These are phyloP conservation scores for Ligustrum vulgare DNA, from an alignment of 257 asterid species.

Conservation along the genomic window DNA sequence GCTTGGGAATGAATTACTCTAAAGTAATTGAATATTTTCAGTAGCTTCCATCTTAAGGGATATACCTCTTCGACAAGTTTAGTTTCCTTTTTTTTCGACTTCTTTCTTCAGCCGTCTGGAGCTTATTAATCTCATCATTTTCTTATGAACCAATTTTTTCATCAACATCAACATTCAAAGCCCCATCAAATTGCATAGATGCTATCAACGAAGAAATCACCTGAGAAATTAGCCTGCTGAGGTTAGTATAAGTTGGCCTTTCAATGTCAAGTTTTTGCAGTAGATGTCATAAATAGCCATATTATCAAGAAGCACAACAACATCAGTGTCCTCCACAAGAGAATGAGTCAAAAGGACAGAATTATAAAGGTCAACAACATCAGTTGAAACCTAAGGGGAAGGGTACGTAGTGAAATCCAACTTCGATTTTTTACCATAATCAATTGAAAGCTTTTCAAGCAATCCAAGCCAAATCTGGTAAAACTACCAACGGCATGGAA, in stretches of 20 bases:
- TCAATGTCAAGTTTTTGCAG: slow-evolving; percentile 91
- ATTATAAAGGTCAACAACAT: slow-evolving; percentile 94
- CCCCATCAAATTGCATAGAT: slow-evolving; percentile 87
- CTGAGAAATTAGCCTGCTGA: slow-evolving; percentile 93
- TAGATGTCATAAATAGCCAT: slow-evolving; percentile 92
- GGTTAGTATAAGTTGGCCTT: slow-evolving; percentile 91
- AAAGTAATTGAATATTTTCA: too few relatives aligned
- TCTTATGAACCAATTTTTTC: too few relatives aligned
- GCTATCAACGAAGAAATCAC: slow-evolving; percentile 92
- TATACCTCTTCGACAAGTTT: too few relatives aligned
- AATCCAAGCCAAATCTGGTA: slow-evolving; percentile 95
- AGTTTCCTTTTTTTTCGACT: too few relatives aligned
- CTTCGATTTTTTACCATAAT: slow-evolving; percentile 85
- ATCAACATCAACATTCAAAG: slow-evolving; percentile 86
- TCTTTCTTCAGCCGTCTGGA: too few relatives aligned
- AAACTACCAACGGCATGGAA: slow-evolving; percentile 99
- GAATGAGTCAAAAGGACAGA: slow-evolving; percentile 96
- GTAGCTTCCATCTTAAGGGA: too few relatives aligned
- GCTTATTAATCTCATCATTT: too few relatives aligned
- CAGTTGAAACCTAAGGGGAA: slow-evolving; percentile 94
- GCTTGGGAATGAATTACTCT: too few relatives aligned
- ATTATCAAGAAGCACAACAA: slow-evolving; percentile 85
- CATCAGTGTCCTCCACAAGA: slow-evolving; percentile 91
- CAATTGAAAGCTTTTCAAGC: slow-evolving; percentile 90
- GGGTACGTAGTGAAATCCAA: slow-evolving; percentile 88